Evolutionary conservation across 352 stramenopile genomes (phyloP), one percentile per base, ranked within the genome.

Genomic region (Phytophthora palmivora): DNA sequence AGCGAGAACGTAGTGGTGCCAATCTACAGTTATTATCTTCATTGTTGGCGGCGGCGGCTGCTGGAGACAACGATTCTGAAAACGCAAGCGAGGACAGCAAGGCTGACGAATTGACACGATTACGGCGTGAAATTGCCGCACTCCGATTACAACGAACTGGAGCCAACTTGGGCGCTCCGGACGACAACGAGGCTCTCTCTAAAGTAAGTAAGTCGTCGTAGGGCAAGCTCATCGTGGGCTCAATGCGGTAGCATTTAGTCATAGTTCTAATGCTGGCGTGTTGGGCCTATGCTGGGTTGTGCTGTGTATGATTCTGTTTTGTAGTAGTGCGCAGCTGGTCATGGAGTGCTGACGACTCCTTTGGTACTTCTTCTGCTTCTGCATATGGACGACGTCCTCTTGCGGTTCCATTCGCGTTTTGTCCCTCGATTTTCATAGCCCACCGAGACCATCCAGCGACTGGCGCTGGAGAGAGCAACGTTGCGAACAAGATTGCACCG

Each of bases 401-500:
- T 69, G 58, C 64, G 44, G 64, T 73, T 33, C 58, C 58, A 46
- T 73, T 73, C 47, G 60, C 54, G 6, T 74, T 70, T 45, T 74
- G 65, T 37, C 65, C 59, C 41, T 74, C 66, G 14, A 63, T 74
- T 33, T 70, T 70, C 66, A 70, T 70, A 74, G 66, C 60, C 48
- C 54, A 36, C 21, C 39, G 66, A 80, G 71, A 82, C 82, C 26
- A 76, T 89, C 50, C 77, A 82, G 61, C 79, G 76, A 53, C 37
- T 91, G 16, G 65, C 67, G 38, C 54, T 64, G 38, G 78, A 88
- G 51, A 70, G 77, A 18, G 66, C 75, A 38, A 74, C 64, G 12
- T 65, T 89, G 36, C 75, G 70, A 37, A 70, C 68, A 19, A 78
- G 75, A n/a, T 53, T 91, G 22, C 70, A 82, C 14, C 67, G 73